These are phyloP conservation scores for Penicillium sp. DNA, from an alignment of 2,329 filamentous ascomycete species.

Conservation along the genomic window DNA sequence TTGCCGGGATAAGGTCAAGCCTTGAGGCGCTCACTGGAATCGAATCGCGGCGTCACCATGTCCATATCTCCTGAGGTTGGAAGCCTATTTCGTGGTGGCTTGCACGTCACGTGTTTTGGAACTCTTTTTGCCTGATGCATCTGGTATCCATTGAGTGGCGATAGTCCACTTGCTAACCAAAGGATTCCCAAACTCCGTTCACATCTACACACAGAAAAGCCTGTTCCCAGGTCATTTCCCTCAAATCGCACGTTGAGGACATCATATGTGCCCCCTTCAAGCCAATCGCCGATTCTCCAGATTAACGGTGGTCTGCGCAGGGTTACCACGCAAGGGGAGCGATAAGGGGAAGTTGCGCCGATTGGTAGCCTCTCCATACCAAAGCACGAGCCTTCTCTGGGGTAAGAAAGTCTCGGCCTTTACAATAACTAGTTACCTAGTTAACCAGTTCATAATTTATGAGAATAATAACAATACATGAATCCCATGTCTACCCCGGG, in stretches of 20 bases:
- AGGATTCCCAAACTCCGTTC: neutral
- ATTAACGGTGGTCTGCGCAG: slow-evolving; percentile 3
- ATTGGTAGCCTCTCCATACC: slow-evolving; percentile 12
- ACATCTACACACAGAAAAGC: neutral
- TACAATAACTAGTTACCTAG: neutral
- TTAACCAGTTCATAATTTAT: too few species aligned
- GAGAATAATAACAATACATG: too few species aligned
- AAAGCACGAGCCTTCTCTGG: slow-evolving; percentile 17
- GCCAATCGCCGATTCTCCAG: neutral
- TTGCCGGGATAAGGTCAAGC: neutral
- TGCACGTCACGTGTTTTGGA: slow-evolving; percentile 4
- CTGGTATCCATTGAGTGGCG: slow-evolving; percentile 2
- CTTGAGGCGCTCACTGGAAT: neutral
- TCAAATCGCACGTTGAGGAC: neutral
- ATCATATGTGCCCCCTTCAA: neutral
- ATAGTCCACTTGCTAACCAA: neutral
- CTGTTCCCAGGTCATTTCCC: neutral
- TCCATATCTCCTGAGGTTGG: neutral
- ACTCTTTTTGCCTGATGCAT: slow-evolving; percentile 7
- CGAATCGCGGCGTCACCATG: neutral
- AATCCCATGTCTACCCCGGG: too few species aligned
- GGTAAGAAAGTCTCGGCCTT: slow-evolving; percentile 4
- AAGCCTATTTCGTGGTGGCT: slow-evolving; percentile 6
- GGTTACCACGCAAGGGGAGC: neutral
- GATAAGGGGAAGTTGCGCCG: slow-evolving; percentile 9